These are phyloP conservation scores for Parietaria judaica DNA, from an alignment of 306 rosid genomes.

Conservation along the genomic window DNA sequence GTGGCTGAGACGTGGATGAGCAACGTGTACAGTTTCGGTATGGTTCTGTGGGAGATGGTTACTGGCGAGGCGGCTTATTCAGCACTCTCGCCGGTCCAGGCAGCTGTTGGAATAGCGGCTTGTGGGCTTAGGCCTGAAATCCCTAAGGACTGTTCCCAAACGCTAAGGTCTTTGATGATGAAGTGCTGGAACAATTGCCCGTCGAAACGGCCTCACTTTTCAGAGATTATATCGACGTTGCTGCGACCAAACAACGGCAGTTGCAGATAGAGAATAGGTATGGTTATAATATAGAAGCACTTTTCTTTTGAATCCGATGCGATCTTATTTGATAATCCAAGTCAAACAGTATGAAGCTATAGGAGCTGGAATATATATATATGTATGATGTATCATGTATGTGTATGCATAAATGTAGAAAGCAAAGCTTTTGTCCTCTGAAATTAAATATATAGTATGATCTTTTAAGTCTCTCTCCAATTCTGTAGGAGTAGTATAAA, in stretches of 20 bases:
- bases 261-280: constrained; percentile 27
- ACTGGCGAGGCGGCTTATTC: constrained; percentile 86
- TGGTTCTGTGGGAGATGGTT: constrained; percentile 96
- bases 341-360: constrained; percentile 8
- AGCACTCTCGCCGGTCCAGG: constrained; percentile 87
- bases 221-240: constrained; percentile 58
- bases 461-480: constrained; percentile 13
- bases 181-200: constrained; percentile 95
- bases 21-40: constrained; percentile 87
- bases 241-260: constrained; percentile 45
- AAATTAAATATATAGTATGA: constrained; percentile 31
- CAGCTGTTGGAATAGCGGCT: constrained; percentile 96
- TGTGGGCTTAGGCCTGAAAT: constrained; percentile 97
- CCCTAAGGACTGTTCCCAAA: constrained; percentile 83
- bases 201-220: constrained; percentile 79
- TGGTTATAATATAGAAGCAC: too few relatives aligned
- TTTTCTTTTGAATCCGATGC: constrained; percentile 11
- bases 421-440: constrained; percentile 21
- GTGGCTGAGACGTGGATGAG: constrained; percentile 92
- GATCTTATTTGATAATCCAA: constrained; percentile 21
- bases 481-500: constrained; percentile 1
- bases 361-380: constrained; percentile 21
- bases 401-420: constrained; percentile 20
- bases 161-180: constrained; percentile 62
- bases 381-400: background rate